Evolutionary conservation across 306 rosid genomes (phyloP), one percentile per base, ranked within the genome.

Genomic region (Ammopiptanthus mongolicus): DNA sequence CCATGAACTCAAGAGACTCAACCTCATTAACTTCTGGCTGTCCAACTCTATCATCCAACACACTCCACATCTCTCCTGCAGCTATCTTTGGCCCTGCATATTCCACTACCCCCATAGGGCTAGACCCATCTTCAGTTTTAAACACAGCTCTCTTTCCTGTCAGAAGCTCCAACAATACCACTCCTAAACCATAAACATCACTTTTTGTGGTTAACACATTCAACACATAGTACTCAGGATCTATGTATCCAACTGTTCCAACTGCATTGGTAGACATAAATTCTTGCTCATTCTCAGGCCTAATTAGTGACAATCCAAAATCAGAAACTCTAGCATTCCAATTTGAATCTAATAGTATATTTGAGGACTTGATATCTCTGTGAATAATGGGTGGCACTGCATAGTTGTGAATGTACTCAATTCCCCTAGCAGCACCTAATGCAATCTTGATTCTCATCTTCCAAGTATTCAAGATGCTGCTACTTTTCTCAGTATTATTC

Each of bases 241-340:
- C 88, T 70, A 85, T 85, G 56, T 85, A 85, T 2, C 88, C 88
- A 8, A 85, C 84, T 0, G 88, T 85, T 21, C 88, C 88, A 9
- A 75, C 88, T 0, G 86, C 88, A 15, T 44, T 70, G 1, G 50
- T 18, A 0, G 82, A 46, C 65, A 57, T 60, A 6, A 15, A 8
- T 19, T 78, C 82, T 58, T 58, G 76, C 17, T 82, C 78, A 13
- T 46, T 63, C 36, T 79, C 76, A 0, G 53, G 68, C 63, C 78
- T 68, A 14, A 81, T 75, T 9, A 78, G 17, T 0, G 88, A 85
- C 31, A 85, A 53, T 29, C 88, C 88, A 13, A 85, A 85, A 41
- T 85, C 88, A 5, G 88, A 85, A 22, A 85, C 88, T 61, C 79
- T 85, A 0, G 86, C 88, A 33, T 74, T 85, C 86, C 84, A 85